phyloP scores from a whole-genome alignment of 495 filamentous ascomycete species.

The Pseudevernia furfuracea region DNA sequence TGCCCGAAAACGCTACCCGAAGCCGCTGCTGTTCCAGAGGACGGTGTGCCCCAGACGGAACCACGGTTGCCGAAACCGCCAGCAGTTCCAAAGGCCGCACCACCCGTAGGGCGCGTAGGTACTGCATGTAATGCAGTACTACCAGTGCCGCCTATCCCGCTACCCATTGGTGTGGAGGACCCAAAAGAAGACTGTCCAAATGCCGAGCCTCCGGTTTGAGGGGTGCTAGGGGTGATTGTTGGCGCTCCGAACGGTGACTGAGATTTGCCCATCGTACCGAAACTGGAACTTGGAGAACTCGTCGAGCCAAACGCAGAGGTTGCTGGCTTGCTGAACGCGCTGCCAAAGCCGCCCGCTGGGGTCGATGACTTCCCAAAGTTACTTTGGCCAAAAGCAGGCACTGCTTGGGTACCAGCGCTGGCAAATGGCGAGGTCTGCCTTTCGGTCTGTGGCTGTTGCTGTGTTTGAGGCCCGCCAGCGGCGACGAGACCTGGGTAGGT shows the following conservation, averaged over 20 bases:
- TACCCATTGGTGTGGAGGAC: slow-evolving; percentile 35
- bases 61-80: slow-evolving; percentile 31
- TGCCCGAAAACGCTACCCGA: slow-evolving; percentile 31
- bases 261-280: slow-evolving; percentile 27
- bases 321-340: slow-evolving; percentile 10
- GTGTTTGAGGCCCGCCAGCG: slow-evolving; percentile 35
- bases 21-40: slow-evolving; percentile 23
- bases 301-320: slow-evolving; percentile 18
- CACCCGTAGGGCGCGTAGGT: slow-evolving; percentile 17
- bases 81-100: slow-evolving; percentile 48
- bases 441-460: slow-evolving; percentile 27
- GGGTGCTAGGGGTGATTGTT: slow-evolving; percentile 3
- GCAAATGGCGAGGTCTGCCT: slow-evolving; percentile 29
- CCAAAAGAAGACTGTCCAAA: slow-evolving; percentile 47
- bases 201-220: slow-evolving; percentile 26
- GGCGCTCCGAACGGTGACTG: slow-evolving; percentile 29
- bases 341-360: slow-evolving; percentile 35
- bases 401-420: slow-evolving; percentile 26
- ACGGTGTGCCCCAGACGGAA: slow-evolving; percentile 38
- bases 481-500: slow-evolving; percentile 63
- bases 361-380: slow-evolving; percentile 27
- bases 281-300: slow-evolving; percentile 21
- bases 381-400: slow-evolving; percentile 27
- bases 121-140: too few species aligned
- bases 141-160: background rate